Conservation (phyloP, 208 protist genomes). For the Leptomonas pyrrhocoris region DNA sequence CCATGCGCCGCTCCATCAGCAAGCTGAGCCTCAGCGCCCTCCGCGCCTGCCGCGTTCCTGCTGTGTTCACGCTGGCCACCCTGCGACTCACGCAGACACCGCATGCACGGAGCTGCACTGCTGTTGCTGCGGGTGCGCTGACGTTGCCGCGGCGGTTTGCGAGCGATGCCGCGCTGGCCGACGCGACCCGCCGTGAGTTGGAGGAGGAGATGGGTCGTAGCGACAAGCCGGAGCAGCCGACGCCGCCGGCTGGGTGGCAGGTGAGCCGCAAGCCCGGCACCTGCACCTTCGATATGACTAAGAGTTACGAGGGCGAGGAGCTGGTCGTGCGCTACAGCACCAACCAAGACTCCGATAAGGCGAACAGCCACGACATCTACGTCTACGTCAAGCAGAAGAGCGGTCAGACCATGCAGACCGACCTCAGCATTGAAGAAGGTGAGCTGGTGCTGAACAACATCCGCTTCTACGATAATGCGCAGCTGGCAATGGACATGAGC, state of each 20-base stretch:
- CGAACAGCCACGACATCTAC: conserved; percentile 60
- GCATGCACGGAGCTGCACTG: not conserved
- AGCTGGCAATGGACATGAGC: conserved; percentile 63
- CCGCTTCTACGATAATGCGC: conserved; percentile 57
- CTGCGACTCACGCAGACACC: not conserved
- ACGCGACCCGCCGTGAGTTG: conserved; percentile 69
- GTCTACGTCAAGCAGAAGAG: conserved; percentile 65
- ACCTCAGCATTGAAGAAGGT: conserved; percentile 78
- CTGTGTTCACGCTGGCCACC: conserved; percentile 4
- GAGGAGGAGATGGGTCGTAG: conserved; percentile 84
- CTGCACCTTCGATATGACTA: conserved; percentile 67
- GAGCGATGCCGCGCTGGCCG: conserved; percentile 55
- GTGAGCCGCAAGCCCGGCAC: conserved; percentile 68
- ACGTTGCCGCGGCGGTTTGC: conserved; percentile 53
- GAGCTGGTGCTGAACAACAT: conserved; percentile 87
- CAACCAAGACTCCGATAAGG: conserved; percentile 51
- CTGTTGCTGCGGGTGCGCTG: conserved; percentile 6
- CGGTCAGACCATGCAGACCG: conserved; percentile 61
- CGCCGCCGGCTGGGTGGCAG: conserved; percentile 73
- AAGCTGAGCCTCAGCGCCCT: conserved; percentile 26
- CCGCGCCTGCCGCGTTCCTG: conserved; percentile 24
- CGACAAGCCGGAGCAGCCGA: conserved; percentile 75
- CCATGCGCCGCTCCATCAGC: conserved; percentile 33
- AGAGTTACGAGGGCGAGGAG: conserved; percentile 81
- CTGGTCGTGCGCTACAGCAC: conserved; percentile 72